Conservation (phyloP, 805 yeast species). For the Kockiozyma suomiensis region DNA sequence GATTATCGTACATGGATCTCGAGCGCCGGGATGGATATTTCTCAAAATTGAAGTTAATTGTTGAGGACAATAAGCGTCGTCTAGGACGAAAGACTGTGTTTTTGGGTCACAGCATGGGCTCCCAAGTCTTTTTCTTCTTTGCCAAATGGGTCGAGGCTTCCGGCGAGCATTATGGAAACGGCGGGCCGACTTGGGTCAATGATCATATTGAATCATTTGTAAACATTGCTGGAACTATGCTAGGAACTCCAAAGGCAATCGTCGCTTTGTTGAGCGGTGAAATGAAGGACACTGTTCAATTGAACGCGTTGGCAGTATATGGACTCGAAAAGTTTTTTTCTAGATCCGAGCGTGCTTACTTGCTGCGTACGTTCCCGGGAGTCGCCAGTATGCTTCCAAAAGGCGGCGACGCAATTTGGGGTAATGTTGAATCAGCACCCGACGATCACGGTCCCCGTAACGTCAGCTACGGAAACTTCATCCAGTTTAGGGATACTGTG, state of each 20-base stretch:
- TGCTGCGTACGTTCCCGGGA: slow-evolving; percentile 90
- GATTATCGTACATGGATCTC: slow-evolving; percentile 83
- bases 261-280: slow-evolving; percentile 95
- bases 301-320: slow-evolving; percentile 88
- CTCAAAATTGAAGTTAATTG: slow-evolving; percentile 67
- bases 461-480: slow-evolving; percentile 70
- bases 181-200: slow-evolving; percentile 89
- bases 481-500: slow-evolving; percentile 57
- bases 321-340: slow-evolving; percentile 94
- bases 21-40: slow-evolving; percentile 88
- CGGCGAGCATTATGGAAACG: slow-evolving; percentile 81
- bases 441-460: slow-evolving; percentile 45
- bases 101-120: slow-evolving; percentile 95
- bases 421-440: slow-evolving; percentile 65
- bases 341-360: slow-evolving; percentile 81
- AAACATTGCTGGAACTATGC: slow-evolving; percentile 83
- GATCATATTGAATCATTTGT: slow-evolving; percentile 77
- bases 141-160: slow-evolving; percentile 95
- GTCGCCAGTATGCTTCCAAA: slow-evolving; percentile 94
- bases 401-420: slow-evolving; percentile 93
- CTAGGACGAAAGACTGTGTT: slow-evolving; percentile 72
- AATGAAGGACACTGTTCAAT: slow-evolving; percentile 95
- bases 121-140: slow-evolving; percentile 85
- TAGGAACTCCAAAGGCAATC: slow-evolving; percentile 94
- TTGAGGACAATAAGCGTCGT: slow-evolving; percentile 59